Evolutionary conservation across 1,284 basidiomycete genomes (phyloP), one percentile per base, ranked within the genome.

Genomic region (Irpex rosettiformis): DNA sequence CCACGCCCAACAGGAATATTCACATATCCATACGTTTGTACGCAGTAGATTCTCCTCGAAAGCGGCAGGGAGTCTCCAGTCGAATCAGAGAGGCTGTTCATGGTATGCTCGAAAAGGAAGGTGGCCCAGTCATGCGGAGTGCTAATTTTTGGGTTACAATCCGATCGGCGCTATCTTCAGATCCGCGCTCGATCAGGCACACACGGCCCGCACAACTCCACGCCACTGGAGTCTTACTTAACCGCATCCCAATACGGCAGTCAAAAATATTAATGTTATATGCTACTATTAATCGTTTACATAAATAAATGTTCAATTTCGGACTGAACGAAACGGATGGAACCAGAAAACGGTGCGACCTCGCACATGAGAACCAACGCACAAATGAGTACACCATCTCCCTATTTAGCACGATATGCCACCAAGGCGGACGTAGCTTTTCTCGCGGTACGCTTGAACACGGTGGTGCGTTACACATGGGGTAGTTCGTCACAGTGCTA

Each of bases 91-190:
- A 11, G 11, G 43, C 43, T 8, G 43, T 47, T 47, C 43, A 22
- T 47, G 43, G 43, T 47, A n/a, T 51, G 27, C 48, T 28, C 48
- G 8, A 28, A 51, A 51, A 27, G 48, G 48, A 51, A 51, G 48
- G 48, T 16, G 48, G 22, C 24, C 27, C 27, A 27, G 16, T 37
- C 11, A 11, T 16, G 22, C 48, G 48, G 48, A 51, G 48, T 51
- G 16, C 24, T 5, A 7, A 51, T 16, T 51, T 51, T 16, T 51
- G 27, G 27, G 48, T 28, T 51, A 22, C 48, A 51, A 51, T 51
- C n/a, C 48, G 48, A 51, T 51, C 48, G 48, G 48, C 48, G 48
- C 25, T 28, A 22, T 28, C 16, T 11, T 51, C 24, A 51, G 48
- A 51, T 51, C 48, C 11, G 27, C 22, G 24, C 27, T 16, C 18